Evolutionary conservation across 1,284 basidiomycete genomes (phyloP), one percentile per base, ranked within the genome.

Genomic region (Apiotrichum veenhuisii): DNA sequence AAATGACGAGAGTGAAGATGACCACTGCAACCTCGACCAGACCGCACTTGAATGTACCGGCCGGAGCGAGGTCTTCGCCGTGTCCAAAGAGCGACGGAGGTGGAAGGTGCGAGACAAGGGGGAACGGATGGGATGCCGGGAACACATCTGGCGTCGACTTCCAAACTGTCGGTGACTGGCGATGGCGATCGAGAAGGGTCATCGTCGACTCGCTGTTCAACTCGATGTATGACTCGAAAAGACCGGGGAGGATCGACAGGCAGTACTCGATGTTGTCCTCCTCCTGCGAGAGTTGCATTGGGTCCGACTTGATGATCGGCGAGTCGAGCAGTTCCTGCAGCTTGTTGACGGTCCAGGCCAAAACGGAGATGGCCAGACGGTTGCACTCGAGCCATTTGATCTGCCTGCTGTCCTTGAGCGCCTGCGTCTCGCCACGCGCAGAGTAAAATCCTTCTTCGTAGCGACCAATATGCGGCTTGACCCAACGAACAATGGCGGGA

Each of bases 231-330:
- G 93, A 90, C 50, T 94, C 89, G 34, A 95, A 78, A 18, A 96
- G 77, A 62, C 87, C 85, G 0, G 95, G 93, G 37, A 98, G 76
- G 51, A 96, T 79, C n/a, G 88, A 85, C 25, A 98, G 75, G 48
- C 96, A 79, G 70, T 85, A 88, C 67, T 98, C 95, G 37, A 98
- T 84, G 68, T 96, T 96, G 67, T 96, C 92, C 71, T 95, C 89
- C 71, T 98, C 95, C 67, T 90, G 86, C 33, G 83, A 78, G 57
- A 86, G 81, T 11, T 84, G 76, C 51, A 79, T 78, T 20, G 83
- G 83, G 68, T 91, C 85, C 23, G 80, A 80, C 36, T 82, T 72
- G 33, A 89, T 83, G 11, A 78, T 76, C 1, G 87, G 87, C 46
- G 85, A 83, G 33, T 88, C 85, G 49, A 94, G 77, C 65, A 85